phyloP scores from a whole-genome alignment of 129 eudicot genomes.

The carrot (Daucus carota) region DNA sequence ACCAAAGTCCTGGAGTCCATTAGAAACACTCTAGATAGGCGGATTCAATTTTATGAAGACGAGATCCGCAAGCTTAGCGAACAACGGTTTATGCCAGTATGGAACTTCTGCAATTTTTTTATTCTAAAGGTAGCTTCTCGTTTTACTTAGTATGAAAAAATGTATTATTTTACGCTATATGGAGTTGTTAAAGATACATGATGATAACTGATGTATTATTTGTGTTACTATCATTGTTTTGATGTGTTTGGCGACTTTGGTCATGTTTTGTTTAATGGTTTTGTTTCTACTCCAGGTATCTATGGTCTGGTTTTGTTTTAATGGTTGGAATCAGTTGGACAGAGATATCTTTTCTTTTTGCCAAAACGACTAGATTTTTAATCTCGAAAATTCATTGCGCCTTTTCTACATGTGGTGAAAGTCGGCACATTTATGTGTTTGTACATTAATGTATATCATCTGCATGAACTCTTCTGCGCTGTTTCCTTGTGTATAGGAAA shows the following conservation, averaged over 20 bases:
- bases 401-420: neutral
- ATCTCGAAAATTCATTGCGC: neutral
- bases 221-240: neutral
- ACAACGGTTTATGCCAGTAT: constrained; percentile 81
- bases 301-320: neutral
- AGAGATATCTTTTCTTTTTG: neutral
- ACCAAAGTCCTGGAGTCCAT: constrained; percentile 69
- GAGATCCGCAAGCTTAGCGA: constrained; percentile 93
- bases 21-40: constrained; percentile 75
- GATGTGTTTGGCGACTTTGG: neutral
- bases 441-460: neutral
- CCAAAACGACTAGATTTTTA: neutral
- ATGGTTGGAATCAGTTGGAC: neutral
- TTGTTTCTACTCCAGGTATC: neutral
- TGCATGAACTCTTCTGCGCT: neutral
- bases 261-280: no score
- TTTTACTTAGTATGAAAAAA: neutral
- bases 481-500: constrained; percentile 50
- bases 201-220: constrained; percentile 2
- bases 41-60: constrained; percentile 89
- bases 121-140: constrained; percentile 58
- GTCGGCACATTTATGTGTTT: neutral
- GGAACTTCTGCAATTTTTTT: constrained; percentile 91
- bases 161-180: neutral
- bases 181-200: constrained; percentile 5